Evolutionary conservation across 2,329 filamentous ascomycete genomes (phyloP), one percentile per base, ranked within the genome.

Genomic region (Fusarium stilboides): DNA sequence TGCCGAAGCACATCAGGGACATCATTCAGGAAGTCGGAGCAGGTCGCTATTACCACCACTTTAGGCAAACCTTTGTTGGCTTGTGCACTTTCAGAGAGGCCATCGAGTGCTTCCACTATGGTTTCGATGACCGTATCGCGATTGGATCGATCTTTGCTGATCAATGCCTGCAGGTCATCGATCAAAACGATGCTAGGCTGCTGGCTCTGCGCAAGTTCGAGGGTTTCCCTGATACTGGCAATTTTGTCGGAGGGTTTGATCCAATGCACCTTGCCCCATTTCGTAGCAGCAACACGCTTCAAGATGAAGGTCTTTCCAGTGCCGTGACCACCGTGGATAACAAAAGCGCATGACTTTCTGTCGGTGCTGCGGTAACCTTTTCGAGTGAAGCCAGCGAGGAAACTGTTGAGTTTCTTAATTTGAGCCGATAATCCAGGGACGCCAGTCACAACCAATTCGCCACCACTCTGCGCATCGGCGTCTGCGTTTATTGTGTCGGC

Each of bases 301-400:
- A 98, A 82, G 1, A 98, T 83, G 68, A 92, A 85, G 1, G 89
- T 91, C 81, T 98, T 98, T 24, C 95, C 95, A 1, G 93, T 97
- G 13, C 95, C 94, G 65, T 89, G 88, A 19, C 92, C 90, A 15
- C 95, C 95, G 76, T 97, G 91, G 6, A 98, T 83, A 24, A 96
- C 85, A 36, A 96, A 86, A 0, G 89, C 89, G 53, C 87, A 85
- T 1, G 86, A 81, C 70, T 74, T 78, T 31, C 74, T 70, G 68
- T 80, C 74, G 57, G 73, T 60, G 57, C 74, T 62, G 43, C 75
- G 50, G 60, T 73, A 71, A 37, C 78, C 78, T 2, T 73, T 74
- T 1, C 77, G 75, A 45, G 83, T 84, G 70, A 91, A 91, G 61
- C 84, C 83, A 24, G 78, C 76, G 24, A 97, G 84, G 51, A 90